A percentile compares a stretch with the other conserved stretches of the same genome.
Conservation (phyloP, 768 basidiomycete species). For the Ramaria rubella region DNA sequence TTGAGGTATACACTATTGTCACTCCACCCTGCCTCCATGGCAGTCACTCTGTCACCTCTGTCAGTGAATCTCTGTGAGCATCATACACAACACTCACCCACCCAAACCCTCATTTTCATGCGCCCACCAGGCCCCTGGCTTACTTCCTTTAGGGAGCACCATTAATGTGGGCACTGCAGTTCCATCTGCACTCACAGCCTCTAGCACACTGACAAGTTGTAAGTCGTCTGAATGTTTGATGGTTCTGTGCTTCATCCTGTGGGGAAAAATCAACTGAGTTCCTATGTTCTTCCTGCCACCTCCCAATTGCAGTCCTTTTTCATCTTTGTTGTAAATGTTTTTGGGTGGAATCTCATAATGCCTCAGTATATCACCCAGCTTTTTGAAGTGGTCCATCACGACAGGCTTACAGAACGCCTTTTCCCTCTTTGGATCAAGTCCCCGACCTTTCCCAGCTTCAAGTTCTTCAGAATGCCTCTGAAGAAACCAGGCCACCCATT, state of each 20-base stretch:
- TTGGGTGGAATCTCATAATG: slow-evolving; percentile 9
- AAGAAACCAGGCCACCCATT: not conserved
- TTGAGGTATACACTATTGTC: slow-evolving; percentile 20
- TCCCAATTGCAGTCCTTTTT: slow-evolving; percentile 22
- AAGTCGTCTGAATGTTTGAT: slow-evolving; percentile 26
- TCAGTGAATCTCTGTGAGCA: not conserved
- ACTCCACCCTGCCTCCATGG: not conserved
- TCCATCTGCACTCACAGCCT: slow-evolving; percentile 38
- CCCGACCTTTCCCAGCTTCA: not conserved
- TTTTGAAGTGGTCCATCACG: not conserved
- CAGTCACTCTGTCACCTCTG: not conserved
- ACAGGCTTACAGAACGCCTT: slow-evolving; percentile 1
- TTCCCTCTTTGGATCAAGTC: slow-evolving; percentile 9
- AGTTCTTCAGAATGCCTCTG: not conserved
- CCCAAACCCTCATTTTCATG: not conserved
- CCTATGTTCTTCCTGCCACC: slow-evolving; percentile 12
- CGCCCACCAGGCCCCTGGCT: not conserved
- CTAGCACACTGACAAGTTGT: slow-evolving; percentile 42
- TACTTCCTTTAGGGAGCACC: slow-evolving; percentile 29
- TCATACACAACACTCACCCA: not conserved
- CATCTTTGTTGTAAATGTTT: slow-evolving; percentile 23
- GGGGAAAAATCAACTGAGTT: slow-evolving; percentile 15
- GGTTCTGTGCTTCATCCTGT: slow-evolving; percentile 17
- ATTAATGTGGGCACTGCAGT: slow-evolving; percentile 29
- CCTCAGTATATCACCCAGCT: not conserved